Evolutionary conservation across 2,329 filamentous ascomycete genomes (phyloP).

Genomic region (Saccharata proteae): DNA sequence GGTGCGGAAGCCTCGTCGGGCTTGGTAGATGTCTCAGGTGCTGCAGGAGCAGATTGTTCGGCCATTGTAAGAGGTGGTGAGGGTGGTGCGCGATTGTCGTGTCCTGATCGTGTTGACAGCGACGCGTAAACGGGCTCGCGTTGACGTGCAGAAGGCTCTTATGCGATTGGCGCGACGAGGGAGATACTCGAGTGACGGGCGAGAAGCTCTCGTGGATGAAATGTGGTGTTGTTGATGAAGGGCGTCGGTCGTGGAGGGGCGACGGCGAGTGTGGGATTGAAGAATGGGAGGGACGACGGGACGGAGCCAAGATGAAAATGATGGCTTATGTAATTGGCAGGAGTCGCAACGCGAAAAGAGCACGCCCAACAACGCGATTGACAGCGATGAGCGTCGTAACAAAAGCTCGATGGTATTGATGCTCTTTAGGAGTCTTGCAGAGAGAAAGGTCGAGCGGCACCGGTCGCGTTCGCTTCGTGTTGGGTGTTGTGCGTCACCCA

Average conservation of each 20-base stretch:
- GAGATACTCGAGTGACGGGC: constrained; percentile 20
- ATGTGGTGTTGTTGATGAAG: constrained; percentile 22
- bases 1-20: constrained; percentile 19
- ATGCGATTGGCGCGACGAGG: constrained; percentile 16
- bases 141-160: constrained; percentile 19
- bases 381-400: too few relatives aligned
- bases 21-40: constrained; percentile 17
- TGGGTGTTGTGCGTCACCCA: too few relatives aligned
- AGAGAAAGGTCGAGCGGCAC: too few relatives aligned
- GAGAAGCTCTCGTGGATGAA: constrained; percentile 18
- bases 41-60: constrained; percentile 20
- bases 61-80: constrained; percentile 23
- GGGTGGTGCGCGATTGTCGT: constrained; percentile 18
- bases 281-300: too few relatives aligned
- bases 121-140: constrained; percentile 23
- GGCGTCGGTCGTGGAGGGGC: constrained; percentile 5
- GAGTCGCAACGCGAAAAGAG: too few relatives aligned
- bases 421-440: too few relatives aligned
- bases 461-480: too few relatives aligned
- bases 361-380: too few relatives aligned
- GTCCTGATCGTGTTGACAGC: constrained; percentile 7
- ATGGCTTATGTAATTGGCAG: too few relatives aligned
- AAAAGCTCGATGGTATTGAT: too few relatives aligned
- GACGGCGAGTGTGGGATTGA: too few relatives aligned
- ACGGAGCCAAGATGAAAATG: too few relatives aligned